Evolutionary conservation across 2,329 filamentous ascomycete species (phyloP).

Genomic region (Fusarium subtropicale): DNA sequence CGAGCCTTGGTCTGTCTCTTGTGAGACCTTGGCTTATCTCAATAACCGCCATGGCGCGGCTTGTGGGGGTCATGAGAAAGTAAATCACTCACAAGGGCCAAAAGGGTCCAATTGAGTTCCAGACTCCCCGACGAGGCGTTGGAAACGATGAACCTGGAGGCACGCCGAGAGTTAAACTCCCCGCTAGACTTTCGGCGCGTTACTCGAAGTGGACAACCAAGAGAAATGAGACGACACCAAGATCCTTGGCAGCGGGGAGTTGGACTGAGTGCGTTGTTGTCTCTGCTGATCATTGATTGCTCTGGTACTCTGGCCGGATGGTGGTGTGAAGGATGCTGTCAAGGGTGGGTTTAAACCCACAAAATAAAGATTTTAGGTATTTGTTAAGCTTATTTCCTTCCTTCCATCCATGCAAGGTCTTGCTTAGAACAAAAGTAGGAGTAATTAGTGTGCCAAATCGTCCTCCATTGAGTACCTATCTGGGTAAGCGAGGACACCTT

Average conservation of each 20-base stretch:
- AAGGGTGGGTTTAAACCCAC: not conserved
- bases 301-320: not conserved
- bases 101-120: not conserved
- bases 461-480: not conserved
- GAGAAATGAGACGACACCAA: slow-evolving; percentile 9
- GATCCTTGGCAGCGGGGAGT: slow-evolving; percentile 5
- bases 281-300: not conserved
- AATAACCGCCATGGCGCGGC: not conserved
- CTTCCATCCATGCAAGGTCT: not conserved
- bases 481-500: not conserved
- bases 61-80: slow-evolving; percentile 29
- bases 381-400: not conserved
- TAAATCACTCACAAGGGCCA: slow-evolving; percentile 41
- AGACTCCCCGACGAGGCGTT: slow-evolving; percentile 33
- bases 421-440: not conserved
- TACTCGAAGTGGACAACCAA: slow-evolving; percentile 14
- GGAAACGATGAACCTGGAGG: slow-evolving; percentile 1
- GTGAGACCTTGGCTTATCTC: slow-evolving; percentile 25
- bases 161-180: slow-evolving; percentile 34
- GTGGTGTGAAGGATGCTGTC: not conserved
- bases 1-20: not conserved
- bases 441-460: not conserved
- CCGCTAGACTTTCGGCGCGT: slow-evolving; percentile 18
- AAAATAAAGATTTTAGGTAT: not conserved
- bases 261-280: not conserved